Evolutionary conservation across 768 basidiomycete species (phyloP), one percentile per base, ranked within the genome.

Genomic region (Mycena floridula): DNA sequence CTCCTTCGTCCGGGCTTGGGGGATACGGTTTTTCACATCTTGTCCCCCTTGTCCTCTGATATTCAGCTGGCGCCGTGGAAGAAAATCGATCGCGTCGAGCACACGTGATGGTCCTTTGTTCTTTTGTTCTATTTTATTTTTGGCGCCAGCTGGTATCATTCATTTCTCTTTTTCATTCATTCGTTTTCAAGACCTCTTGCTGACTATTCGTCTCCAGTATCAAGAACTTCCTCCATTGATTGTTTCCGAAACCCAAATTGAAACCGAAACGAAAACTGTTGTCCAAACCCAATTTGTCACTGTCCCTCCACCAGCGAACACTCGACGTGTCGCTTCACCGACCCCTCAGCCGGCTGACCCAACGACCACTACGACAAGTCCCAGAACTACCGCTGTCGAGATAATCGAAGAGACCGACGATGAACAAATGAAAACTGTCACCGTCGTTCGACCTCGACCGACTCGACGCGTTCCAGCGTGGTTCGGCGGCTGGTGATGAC

Each of bases 1-100:
- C 80, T 81, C 85, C 84, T 83, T 86, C 82, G 82, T 82, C 83
- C 76, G 85, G 85, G 82, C 48, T 32, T 86, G 79, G 84, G 86
- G 87, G 85, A 84, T 74, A 78, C 77, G 81, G 81, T 76, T 68
- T 74, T 69, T 70, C 69, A 67, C 48, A 69, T 74, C 66, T 78
- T 71, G 80, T 85, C 83, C 84, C 85, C 84, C 83, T 80, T 66
- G 81, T 81, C 79, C 71, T 61, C 64, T 63, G 55, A 57, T 15
- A 39, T 22, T 16, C n/a, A 35, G 13, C n/a, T n/a, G n/a, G n/a
- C n/a, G n/a, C n/a, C n/a, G n/a, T n/a, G n/a, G n/a, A n/a, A n/a
- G n/a, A n/a, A n/a, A n/a, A n/a, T 66, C 67, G 66, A 60, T 57
- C 53, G 50, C 43, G 52, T 53, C 63, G 57, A 64, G 64, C 59